Evolutionary conservation across 2,329 filamentous ascomycete species (phyloP), one percentile per base, ranked within the genome.

Genomic region (Calonectria pseudoreteaudii): DNA sequence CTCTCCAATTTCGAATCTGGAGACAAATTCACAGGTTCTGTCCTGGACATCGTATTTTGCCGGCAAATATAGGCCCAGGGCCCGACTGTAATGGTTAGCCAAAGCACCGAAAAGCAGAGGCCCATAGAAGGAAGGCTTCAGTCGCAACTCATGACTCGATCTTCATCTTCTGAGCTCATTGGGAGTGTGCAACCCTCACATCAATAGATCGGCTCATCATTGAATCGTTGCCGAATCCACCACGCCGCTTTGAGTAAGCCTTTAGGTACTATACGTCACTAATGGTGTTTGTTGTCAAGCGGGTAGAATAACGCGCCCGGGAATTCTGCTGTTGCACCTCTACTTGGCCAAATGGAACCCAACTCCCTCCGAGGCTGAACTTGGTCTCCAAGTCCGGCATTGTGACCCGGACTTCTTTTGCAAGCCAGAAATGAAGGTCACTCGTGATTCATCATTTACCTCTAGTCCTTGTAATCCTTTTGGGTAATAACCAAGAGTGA

Each of bases 351-450:
- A 62, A 49, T n/a, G 44, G 52, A 31, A 41, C 31, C 31, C 64
- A 23, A 36, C 23, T 34, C 13, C 28, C 62, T 38, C 64, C 53
- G 70, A 58, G 30, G 64, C 28, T 14, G 36, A 53, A 65, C 1
- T 38, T 28, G 49, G 36, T 13, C 30, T 65, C 28, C 38, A 56
- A 56, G 13, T 20, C 53, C 66, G 70, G 56, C 20, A 64, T 64
- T n/a, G 13, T 52, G 65, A 68, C 56, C 65, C 70, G 56, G 44
- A 23, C n/a, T 26, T 56, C 5, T 31, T 72, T 52, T 20, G 28
- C n/a, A 41, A 31, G 53, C 44, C 26, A 56, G n/a, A 3, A 23
- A 20, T 16, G 20, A 68, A 30, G 11, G 28, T 49, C 23, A 9
- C n/a, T 62, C 5, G 23, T 34, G 44, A 20, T 23, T 36, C 13